Base-by-base conservation (phyloP, 192 early-diverging fungal genomes). In the Backusella liffmaniae region DNA sequence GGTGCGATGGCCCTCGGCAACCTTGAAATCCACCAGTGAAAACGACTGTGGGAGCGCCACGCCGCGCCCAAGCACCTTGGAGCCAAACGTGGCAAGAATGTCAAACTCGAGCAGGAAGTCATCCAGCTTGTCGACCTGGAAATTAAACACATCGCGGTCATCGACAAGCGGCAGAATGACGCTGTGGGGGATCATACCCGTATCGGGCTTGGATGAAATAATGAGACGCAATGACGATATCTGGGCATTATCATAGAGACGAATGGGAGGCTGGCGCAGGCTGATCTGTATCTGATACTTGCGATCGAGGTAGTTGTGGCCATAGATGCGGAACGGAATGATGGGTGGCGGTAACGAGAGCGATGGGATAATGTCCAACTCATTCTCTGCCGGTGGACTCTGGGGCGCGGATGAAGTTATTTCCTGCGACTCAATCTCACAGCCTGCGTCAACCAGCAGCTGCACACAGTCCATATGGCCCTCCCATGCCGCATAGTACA, bases 281-380 rank as follows among this genome's bases (percentile, higher is more conserved):
- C 88, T 88, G 66, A 99, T 83, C 78, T 96, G 94, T 39, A 99
- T 85, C 74, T 95, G 92, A 62, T 88, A 92, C 73, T 94, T 94
- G 77, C 94, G 92, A 74, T 97, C 96, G 32, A 99, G 82, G 79
- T 96, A 99, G 73, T 95, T 96, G 87, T 99, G 98, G 5, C 98
- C 98, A 80, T 99, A 99, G 65, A 97, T 96, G 23, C 97, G 88
- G 88, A 99, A 95, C 4, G 98, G 98, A 72, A 99, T 96, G 37
- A 99, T 96, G 10, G 98, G 98, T 18, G 98, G 98, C 9, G 98
- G 98, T 35, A 99, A 78, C 7, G 93, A 95, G 7, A 99, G 87
- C 10, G 96, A 94, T 9, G 98, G 98, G 56, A 99, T 93, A 35
- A 86, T 91, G 62, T 97, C 96, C 74, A 99, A 76, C 76, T 98